Evolutionary conservation across 2,329 filamentous ascomycete species (phyloP).

Genomic region (Rhexocercosporidium sp.): DNA sequence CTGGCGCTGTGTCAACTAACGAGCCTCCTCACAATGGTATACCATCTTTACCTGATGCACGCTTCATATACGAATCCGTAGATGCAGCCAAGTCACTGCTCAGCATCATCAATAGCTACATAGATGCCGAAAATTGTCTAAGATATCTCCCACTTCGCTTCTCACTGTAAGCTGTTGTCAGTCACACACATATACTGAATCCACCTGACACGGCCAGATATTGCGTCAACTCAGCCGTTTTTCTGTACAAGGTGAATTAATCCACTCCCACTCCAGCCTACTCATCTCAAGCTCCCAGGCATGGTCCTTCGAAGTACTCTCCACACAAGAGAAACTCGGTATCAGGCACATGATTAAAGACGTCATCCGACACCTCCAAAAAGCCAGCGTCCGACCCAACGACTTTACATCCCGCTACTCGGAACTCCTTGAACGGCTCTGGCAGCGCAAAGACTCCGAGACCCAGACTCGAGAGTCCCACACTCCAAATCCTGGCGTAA

Average conservation of each 20-base stretch:
- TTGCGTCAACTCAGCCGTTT: slow-evolving; percentile 65
- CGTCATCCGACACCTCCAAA: slow-evolving; percentile 61
- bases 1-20: slow-evolving; percentile 18
- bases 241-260: slow-evolving; percentile 61
- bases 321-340: slow-evolving; percentile 57
- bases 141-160: slow-evolving; percentile 66
- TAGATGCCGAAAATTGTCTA: slow-evolving; percentile 61
- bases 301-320: slow-evolving; percentile 63
- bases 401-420: slow-evolving; percentile 66
- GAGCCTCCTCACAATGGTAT: slow-evolving; percentile 55
- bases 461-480: slow-evolving; percentile 35
- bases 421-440: slow-evolving; percentile 61
- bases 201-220: slow-evolving; percentile 41
- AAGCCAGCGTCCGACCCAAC: slow-evolving; percentile 61
- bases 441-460: slow-evolving; percentile 45
- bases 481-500: slow-evolving; percentile 3
- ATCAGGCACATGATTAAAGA: slow-evolving; percentile 62
- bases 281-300: slow-evolving; percentile 44
- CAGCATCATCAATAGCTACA: slow-evolving; percentile 62
- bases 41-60: slow-evolving; percentile 63
- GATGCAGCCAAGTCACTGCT: slow-evolving; percentile 66
- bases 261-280: not conserved
- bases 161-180: slow-evolving; percentile 60
- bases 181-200: not conserved
- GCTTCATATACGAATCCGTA: slow-evolving; percentile 68